phyloP scores from a whole-genome alignment of 192 early-diverging fungal genomes.

The Backusella tuberculispora region DNA sequence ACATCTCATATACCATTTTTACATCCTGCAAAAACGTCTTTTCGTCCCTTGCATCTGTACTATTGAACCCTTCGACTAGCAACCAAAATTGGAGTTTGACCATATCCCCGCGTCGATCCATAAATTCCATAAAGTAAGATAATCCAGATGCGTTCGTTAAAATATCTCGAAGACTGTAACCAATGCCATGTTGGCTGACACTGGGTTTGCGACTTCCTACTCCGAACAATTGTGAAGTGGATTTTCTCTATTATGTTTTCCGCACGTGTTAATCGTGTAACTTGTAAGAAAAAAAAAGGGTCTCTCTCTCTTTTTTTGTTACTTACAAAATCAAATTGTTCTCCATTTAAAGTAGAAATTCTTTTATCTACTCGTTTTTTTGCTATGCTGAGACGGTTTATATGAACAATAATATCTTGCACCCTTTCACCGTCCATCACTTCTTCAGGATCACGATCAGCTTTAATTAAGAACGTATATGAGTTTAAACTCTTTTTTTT shows the following conservation, averaged over 20 bases:
- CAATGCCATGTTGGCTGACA: neutral
- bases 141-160: conserved; percentile 67
- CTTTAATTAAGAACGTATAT: conserved; percentile 34
- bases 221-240: conserved; percentile 30
- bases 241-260: conserved; percentile 15
- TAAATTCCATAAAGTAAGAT: conserved; percentile 81
- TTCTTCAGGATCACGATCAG: conserved; percentile 67
- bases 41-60: conserved; percentile 29
- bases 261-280: conserved; percentile 1
- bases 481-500: neutral
- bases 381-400: conserved; percentile 76
- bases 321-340: conserved; percentile 51
- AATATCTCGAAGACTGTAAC: conserved; percentile 52
- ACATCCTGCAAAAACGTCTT: conserved; percentile 53
- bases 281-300: neutral
- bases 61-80: conserved; percentile 65
- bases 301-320: neutral
- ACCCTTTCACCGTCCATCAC: conserved; percentile 83
- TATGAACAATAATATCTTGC: conserved; percentile 69
- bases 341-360: conserved; percentile 56
- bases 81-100: conserved; percentile 76
- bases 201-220: conserved; percentile 22
- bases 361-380: conserved; percentile 76
- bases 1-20: conserved; percentile 56
- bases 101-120: conserved; percentile 70